Evolutionary conservation across 768 basidiomycete genomes (phyloP), one percentile per base, ranked within the genome.

Genomic region (Paxillus rubicundulus): DNA sequence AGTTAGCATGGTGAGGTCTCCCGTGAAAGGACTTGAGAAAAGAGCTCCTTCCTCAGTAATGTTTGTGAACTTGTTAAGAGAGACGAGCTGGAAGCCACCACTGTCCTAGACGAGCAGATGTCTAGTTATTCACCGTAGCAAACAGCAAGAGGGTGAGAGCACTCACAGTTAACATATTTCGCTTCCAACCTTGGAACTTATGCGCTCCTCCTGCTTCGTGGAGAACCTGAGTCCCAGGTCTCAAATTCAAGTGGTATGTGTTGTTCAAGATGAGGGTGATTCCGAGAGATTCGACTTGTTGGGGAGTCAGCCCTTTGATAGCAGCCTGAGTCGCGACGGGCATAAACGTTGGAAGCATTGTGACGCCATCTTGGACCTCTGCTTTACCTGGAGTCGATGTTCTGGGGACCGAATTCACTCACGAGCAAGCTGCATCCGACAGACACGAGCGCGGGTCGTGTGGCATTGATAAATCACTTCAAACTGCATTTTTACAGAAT

Each of bases 241-340:
- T 81, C n/a, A 94, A 75, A 62, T 89, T 89, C 5, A 95, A 74
- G 65, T 95, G 92, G 63, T 93, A 95, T 0, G 92, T 91, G 68
- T 94, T 94, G 67, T 94, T 94, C 46, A 95, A 74, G 36, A 93
- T 87, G 50, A 95, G 77, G 1, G 87, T 88, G 41, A 93, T 77
- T 1, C 90, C 91, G 1, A 93, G 77, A 3, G 84, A 76, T 65
- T 93, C 89, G 36, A 89, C 83, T 70, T 94, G 89, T 53, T 89
- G 86, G 17, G 89, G 71, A 5, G 91, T 92, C n/a, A 95, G 72
- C 4, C 92, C 91, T 70, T 96, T 96, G 64, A 95, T 91, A 6
- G 92, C 88, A 16, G 87, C 91, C 65, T 95, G 92, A 4, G 92
- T 95, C 3, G 91, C 92, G 9, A 94, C 91, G 3, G 92, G 92